phyloP scores from a whole-genome alignment of 2,329 filamentous ascomycete genomes.

The Ascocoryne sarcoides region DNA sequence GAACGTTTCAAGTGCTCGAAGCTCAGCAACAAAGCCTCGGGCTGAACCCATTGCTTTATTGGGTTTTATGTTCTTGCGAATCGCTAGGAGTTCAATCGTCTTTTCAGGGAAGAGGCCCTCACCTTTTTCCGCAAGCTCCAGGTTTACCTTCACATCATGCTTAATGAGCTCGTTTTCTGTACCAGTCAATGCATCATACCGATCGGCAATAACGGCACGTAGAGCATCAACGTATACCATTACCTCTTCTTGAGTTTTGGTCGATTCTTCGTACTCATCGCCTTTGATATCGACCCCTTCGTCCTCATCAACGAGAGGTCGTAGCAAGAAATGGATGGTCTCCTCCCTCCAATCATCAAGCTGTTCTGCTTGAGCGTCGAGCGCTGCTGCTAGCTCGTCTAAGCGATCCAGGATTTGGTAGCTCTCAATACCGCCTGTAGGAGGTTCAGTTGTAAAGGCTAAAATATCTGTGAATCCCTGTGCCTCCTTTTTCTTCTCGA shows the following conservation, averaged over 20 bases:
- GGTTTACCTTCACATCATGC: conserved; percentile 59
- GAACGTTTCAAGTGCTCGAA: conserved; percentile 53
- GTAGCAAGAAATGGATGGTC: conserved; percentile 62
- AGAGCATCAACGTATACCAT: conserved; percentile 78
- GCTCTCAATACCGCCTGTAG: conserved; percentile 64
- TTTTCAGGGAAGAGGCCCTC: conserved; percentile 64
- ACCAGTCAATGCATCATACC: conserved; percentile 67
- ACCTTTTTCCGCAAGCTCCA: conserved; percentile 49
- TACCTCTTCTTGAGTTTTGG: conserved; percentile 79
- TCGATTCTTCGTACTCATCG: conserved; percentile 82
- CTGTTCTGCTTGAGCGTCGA: conserved; percentile 64
- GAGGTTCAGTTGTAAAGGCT: conserved; percentile 42
- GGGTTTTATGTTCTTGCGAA: conserved; percentile 41
- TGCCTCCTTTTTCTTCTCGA: conserved; percentile 43
- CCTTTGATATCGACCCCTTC: conserved; percentile 68
- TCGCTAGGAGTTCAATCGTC: conserved; percentile 41
- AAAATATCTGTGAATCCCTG: conserved; percentile 56
- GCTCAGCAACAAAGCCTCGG: conserved; percentile 58
- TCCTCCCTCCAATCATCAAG: conserved; percentile 68
- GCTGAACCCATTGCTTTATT: conserved; percentile 51
- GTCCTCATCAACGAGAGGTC: conserved; percentile 77
- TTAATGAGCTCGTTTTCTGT: conserved; percentile 66
- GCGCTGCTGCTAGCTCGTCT: conserved; percentile 51
- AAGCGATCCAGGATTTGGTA: conserved; percentile 56
- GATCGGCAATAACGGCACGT: conserved; percentile 67